A percentile compares a stretch with the other conserved stretches of the same genome.
Evolutionary conservation across 148 eudicot species (phyloP).

Genomic region (Chenopodium formosanum): DNA sequence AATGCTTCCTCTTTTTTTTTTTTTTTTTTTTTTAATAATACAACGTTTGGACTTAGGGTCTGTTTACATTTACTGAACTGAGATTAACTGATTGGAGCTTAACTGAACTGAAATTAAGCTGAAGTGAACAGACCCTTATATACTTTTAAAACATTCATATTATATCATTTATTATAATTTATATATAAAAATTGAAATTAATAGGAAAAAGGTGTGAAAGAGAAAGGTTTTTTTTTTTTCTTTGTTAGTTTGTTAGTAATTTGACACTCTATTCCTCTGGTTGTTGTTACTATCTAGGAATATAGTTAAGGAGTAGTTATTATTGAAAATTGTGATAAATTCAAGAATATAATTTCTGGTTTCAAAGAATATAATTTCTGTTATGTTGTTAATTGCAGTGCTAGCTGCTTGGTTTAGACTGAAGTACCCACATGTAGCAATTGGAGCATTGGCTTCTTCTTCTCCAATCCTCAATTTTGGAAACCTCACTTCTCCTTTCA

Average conservation of each 20-base stretch:
- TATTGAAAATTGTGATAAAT: slow-evolving; percentile 13
- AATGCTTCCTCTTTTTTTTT: too few species aligned
- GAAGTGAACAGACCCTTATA: too few species aligned
- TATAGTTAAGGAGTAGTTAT: not conserved
- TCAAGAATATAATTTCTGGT: not conserved
- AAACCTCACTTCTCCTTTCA: slow-evolving; percentile 62
- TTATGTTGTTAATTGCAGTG: slow-evolving; percentile 42
- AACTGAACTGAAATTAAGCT: too few species aligned
- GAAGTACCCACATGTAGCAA: slow-evolving; percentile 85
- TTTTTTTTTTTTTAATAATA: too few species aligned
- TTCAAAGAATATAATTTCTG: not conserved
- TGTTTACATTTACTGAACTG: too few species aligned
- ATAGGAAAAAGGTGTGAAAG: too few species aligned
- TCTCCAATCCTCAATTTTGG: slow-evolving; percentile 84
- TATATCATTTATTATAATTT: too few species aligned
- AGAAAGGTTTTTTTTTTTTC: not conserved
- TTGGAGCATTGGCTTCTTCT: slow-evolving; percentile 92
- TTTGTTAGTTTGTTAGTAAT: too few species aligned
- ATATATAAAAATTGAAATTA: too few species aligned
- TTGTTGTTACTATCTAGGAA: not conserved
- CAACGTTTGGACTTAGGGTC: too few species aligned
- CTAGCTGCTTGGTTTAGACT: slow-evolving; percentile 92
- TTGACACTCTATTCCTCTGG: not conserved
- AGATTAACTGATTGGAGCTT: too few species aligned
- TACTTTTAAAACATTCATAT: too few species aligned